Evolutionary conservation across 2,329 filamentous ascomycete genomes (phyloP), one percentile per base, ranked within the genome.

Genomic region (Claviceps pazoutovae): DNA sequence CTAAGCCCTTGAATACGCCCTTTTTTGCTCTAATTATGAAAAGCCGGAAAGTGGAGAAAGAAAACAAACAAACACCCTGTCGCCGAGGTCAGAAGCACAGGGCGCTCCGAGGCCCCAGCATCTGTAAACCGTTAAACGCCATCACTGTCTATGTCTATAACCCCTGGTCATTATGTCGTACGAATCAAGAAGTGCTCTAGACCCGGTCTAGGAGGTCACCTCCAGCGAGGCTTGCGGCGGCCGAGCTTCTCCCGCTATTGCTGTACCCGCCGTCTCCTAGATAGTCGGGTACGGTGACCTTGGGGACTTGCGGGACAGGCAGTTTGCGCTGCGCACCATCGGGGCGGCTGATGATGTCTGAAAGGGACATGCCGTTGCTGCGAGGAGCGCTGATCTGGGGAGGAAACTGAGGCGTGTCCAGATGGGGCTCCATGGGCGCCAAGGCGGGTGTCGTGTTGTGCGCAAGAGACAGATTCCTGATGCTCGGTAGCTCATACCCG

Each of bases 321-420:
- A 97, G 74, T 68, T 97, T 97, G 60, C 91, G 76, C 70, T 93
- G 87, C 23, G 86, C 84, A 39, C 88, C 88, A 57, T 96, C 90
- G 1, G 88, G 79, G 59, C 85, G 84, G 63, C 85, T 88, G 72
- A 97, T 93, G 62, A 97, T 97, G 66, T 97, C 91, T 54, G 83
- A 86, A 60, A 97, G 83, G 41, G 88, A 86, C 53, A 94, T 79
- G 42, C 89, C 89, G 52, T 75, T 79, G 59, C 78, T 72, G 51
- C 74, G 71, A 53, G 69, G 57, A 37, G 71, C 60, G 70, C 65
- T 70, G 57, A 75, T 75, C 57, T 78, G 77, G 37, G 61, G 61
- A 21, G 68, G 66, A 51, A 69, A 68, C 62, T 69, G 57, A 57
- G 64, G 55, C 63, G 66, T 56, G 42, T 79, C 75, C 11, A 75